Percentiles rank a stretch among this genome's conserved stretches.
Conservation (phyloP, 192 early-diverging fungal genomes). For the Backusella luteola region DNA sequence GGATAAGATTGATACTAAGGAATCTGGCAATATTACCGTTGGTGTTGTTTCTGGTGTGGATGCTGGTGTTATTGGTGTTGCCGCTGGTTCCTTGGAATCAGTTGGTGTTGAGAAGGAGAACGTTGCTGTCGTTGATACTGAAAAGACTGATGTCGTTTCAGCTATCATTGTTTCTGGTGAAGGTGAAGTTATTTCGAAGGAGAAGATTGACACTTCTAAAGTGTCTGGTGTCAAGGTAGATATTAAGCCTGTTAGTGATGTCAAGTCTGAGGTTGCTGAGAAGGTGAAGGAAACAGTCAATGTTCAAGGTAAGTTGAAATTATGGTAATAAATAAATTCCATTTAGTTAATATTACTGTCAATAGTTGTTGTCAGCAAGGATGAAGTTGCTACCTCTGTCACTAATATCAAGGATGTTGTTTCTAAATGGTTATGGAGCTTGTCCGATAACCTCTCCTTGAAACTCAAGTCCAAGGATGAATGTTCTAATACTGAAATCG, state of each 20-base stretch:
- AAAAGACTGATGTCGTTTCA: neutral
- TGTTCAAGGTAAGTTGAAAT: neutral
- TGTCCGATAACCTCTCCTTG: neutral
- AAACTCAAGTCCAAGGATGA: constrained; percentile 1
- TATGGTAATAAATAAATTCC: neutral
- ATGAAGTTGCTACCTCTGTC: neutral
- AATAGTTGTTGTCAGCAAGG: neutral
- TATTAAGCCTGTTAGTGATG: neutral
- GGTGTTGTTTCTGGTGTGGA: neutral
- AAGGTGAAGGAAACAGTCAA: neutral
- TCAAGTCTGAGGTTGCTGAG: neutral
- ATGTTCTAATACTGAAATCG: constrained; percentile 1
- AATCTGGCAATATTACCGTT: neutral
- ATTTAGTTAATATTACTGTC: neutral
- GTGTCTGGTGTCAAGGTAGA: neutral
- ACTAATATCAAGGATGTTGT: neutral
- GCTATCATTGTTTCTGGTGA: neutral
- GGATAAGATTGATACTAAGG: neutral
- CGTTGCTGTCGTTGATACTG: neutral
- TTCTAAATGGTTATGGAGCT: neutral
- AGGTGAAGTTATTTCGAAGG: neutral
- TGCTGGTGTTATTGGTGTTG: neutral
- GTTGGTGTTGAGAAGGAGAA: neutral
- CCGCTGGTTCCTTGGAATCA: neutral
- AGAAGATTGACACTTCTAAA: neutral